Evolutionary conservation across 768 basidiomycete genomes (phyloP).

Genomic region (Leccinum pellstonianum): DNA sequence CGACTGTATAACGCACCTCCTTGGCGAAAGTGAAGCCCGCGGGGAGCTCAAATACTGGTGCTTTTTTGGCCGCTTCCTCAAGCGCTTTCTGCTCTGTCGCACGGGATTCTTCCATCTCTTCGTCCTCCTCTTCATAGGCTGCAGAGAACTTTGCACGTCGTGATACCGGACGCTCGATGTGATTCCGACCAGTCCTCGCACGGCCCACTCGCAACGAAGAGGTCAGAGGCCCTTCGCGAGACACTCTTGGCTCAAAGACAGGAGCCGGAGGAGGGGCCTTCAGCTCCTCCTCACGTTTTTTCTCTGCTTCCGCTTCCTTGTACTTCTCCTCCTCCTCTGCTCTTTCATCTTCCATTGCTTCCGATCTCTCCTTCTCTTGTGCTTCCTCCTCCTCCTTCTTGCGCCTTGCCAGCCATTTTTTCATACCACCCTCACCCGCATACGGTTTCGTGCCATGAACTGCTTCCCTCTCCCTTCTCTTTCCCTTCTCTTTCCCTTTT

Average conservation of each 20-base stretch:
- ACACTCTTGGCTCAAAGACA: slow-evolving; percentile 20
- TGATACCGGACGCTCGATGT: slow-evolving; percentile 55
- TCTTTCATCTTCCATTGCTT: slow-evolving; percentile 36
- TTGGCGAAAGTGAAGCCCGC: slow-evolving; percentile 67
- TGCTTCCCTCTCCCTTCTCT: slow-evolving; percentile 35
- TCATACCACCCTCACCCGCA: slow-evolving; percentile 75
- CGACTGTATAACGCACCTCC: slow-evolving; percentile 40
- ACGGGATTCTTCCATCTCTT: slow-evolving; percentile 40
- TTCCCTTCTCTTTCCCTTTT: slow-evolving; percentile 37
- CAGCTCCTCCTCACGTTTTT: slow-evolving; percentile 18
- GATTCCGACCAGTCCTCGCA: slow-evolving; percentile 52
- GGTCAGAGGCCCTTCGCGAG: slow-evolving; percentile 19
- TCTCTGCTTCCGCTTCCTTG: slow-evolving; percentile 21
- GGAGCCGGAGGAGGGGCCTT: slow-evolving; percentile 17
- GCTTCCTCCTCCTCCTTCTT: slow-evolving; percentile 56
- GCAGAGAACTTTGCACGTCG: slow-evolving; percentile 65
- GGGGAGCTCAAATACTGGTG: slow-evolving; percentile 59
- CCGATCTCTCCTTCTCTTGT: slow-evolving; percentile 33
- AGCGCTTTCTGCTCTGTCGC: slow-evolving; percentile 45
- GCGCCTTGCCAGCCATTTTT: slow-evolving; percentile 66
- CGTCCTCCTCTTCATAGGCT: slow-evolving; percentile 51
- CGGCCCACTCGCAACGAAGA: slow-evolving; percentile 71
- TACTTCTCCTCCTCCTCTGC: slow-evolving; percentile 28
- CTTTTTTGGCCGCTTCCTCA: slow-evolving; percentile 55
- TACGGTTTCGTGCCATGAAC: slow-evolving; percentile 70